Base-by-base conservation (phyloP, 2,329 filamentous ascomycete genomes). In the Didymella pinodella region DNA sequence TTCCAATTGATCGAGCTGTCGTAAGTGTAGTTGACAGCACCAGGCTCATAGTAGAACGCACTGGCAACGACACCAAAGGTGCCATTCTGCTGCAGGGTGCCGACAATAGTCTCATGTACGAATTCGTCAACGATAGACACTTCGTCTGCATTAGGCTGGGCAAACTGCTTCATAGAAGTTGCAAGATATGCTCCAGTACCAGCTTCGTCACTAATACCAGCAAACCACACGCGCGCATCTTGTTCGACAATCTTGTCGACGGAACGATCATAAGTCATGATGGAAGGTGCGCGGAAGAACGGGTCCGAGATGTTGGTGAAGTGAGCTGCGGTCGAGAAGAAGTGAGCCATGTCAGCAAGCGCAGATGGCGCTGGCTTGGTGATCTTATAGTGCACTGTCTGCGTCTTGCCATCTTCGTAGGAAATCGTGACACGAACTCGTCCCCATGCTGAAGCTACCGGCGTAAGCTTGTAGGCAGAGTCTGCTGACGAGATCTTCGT, bases 201-300 rank as follows among this genome's bases (percentile, higher is more conserved):
- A 0, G 79, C 85, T 72, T 88, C 86, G 56, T 88, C 85, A 54
- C 84, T 86, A 0, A 88, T 77, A 0, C 86, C 86, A 0, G 85
- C 80, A 4, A 88, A 82, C 85, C 85, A 88, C 7, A 81, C 84
- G 1, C 86, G 79, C 0, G 77, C 56, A 63, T 79, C 71, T 80
- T 85, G 67, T 74, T 82, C 58, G 10, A 80, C 77, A n/a, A 73
- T 70, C 7, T 65, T 63, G 18, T 72, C 62, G 7, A 64, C 62
- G 12, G 72, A 69, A 38, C 71, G 65, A 65, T 88, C 85, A 61
- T 86, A 88, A 0, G 81, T 82, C 73, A 88, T 83, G 57, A 86
- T 78, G 0, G 85, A 87, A 0, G 84, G 82, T 0, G 81, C 79
- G 29, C 86, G 79, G 1, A 78, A 72, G 61, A 88, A 88, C 0